phyloP scores from a whole-genome alignment of 1,139 yeast species.

The Scheffersomyces cryptocercus region DNA sequence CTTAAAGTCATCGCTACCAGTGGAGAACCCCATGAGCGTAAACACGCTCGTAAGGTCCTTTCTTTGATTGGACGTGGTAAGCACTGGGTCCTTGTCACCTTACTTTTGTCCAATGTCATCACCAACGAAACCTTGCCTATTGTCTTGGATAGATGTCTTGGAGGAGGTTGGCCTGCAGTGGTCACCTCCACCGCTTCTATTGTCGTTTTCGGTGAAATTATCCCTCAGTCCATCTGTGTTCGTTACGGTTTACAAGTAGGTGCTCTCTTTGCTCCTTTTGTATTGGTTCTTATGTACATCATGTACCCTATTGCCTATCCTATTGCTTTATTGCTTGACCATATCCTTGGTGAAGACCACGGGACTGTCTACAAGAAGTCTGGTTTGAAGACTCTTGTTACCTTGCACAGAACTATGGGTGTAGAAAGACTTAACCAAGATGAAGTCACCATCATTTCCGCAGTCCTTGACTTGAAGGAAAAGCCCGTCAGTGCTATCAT shows the following conservation, averaged over 20 bases:
- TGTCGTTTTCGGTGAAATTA: constrained; percentile 94
- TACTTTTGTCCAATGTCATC: constrained; percentile 82
- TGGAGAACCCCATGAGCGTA: constrained; percentile 62
- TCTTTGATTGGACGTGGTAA: constrained; percentile 77
- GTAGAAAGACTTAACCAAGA: constrained; percentile 90
- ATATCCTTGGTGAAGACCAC: constrained; percentile 89
- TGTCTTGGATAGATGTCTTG: constrained; percentile 85
- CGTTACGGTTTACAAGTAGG: constrained; percentile 92
- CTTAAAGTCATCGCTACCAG: constrained; percentile 67
- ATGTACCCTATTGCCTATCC: constrained; percentile 96
- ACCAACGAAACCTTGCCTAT: constrained; percentile 96
- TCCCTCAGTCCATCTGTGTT: constrained; percentile 92
- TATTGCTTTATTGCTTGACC: constrained; percentile 76
- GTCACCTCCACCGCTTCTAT: constrained; percentile 89
- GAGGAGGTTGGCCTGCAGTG: constrained; percentile 98
- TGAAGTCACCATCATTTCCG: constrained; percentile 93
- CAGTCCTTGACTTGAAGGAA: constrained; percentile 91
- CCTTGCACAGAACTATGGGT: constrained; percentile 92
- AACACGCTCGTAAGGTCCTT: constrained; percentile 74
- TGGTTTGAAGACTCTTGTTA: constrained; percentile 90
- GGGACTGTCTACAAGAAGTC: constrained; percentile 93
- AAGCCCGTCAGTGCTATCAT: constrained; percentile 83
- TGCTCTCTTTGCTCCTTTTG: constrained; percentile 88
- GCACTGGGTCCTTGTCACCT: constrained; percentile 96
- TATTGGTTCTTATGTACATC: constrained; percentile 76